Evolutionary conservation across 2,329 filamentous ascomycete species (phyloP), one percentile per base, ranked within the genome.

Genomic region (Trichoderma citrinoviride): DNA sequence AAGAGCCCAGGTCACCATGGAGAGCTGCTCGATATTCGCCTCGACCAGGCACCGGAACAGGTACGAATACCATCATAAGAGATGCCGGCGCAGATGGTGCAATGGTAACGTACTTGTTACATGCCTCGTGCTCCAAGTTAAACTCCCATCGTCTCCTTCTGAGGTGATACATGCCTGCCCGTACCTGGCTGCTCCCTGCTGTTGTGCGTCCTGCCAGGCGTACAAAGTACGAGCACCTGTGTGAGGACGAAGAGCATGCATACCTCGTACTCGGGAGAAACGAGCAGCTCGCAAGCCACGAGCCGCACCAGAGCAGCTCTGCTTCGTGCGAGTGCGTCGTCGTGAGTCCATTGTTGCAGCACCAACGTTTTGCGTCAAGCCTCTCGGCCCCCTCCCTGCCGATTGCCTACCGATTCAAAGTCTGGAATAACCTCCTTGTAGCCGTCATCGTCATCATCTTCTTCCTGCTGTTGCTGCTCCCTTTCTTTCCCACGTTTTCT

Each of bases 231-330:
- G 12, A 23, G 47, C 27, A 52, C 47, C 14, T 52, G 49, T 52
- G 47, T 25, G 27, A 37, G 47, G 27, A 33, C 25, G 15, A 29
- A 4, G 12, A 52, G 25, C 25, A 19, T 12, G 29, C 50, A 53
- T 41, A 29, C 25, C 46, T 61, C 57, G 57, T 61, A 52, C 57
- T 61, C 46, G 57, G 46, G 33, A 52, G 46, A 23, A 61, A 44
- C 25, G 25, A 57, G 41, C 27, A 33, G 25, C 47, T 43, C 33
- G 14, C 57, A 52, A 61, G 21, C 44, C 29, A 50, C 44, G 29
- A 25, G 46, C 29, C 29, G 55, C 43, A 47, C 43, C 25, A 23
- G 19, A 43, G 47, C 57, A 29, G 29, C 47, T 61, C n/a, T 41
- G 37, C 29, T 33, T 40, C 7, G 49, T 52, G 49, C 27, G 49